A percentile compares a stretch with the other conserved stretches of the same genome.
phyloP scores from a whole-genome alignment of 805 yeast species.

The Dipodascus albidus region DNA sequence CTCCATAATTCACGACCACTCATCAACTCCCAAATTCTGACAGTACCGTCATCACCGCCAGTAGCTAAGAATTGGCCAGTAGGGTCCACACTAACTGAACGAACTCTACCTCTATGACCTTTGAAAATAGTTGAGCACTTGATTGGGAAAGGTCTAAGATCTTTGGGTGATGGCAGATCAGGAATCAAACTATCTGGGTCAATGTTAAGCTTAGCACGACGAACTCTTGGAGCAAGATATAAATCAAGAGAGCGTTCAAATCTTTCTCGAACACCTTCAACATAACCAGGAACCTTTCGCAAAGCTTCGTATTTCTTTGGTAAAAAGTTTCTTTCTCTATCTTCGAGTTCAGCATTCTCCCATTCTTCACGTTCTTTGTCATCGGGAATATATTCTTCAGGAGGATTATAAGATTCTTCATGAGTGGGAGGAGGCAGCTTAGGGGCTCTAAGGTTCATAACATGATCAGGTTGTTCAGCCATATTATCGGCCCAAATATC shows the following conservation, averaged over 20 bases:
- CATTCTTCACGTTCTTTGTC: constrained; percentile 68
- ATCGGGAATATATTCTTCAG: constrained; percentile 79
- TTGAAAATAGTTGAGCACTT: constrained; percentile 69
- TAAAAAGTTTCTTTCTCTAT: constrained; percentile 64
- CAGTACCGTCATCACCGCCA: constrained; percentile 94
- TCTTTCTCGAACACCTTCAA: constrained; percentile 72
- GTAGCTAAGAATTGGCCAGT: constrained; percentile 93
- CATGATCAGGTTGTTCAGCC: constrained; percentile 56
- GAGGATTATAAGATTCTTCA: constrained; percentile 96
- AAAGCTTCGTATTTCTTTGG: constrained; percentile 76
- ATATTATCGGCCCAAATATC: constrained; percentile 79
- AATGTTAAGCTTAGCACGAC: constrained; percentile 79
- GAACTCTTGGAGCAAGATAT: constrained; percentile 91
- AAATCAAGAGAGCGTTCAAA: constrained; percentile 91
- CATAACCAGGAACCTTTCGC: constrained; percentile 90
- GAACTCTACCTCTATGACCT: constrained; percentile 77
- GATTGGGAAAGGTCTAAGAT: constrained; percentile 93
- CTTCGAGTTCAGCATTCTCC: constrained; percentile 59
- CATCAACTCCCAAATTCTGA: constrained; percentile 91
- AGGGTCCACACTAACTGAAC: constrained; percentile 78
- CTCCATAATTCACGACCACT: constrained; percentile 90
- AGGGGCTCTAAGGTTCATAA: constrained; percentile 91
- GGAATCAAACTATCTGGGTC: constrained; percentile 96
- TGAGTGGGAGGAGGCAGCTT: constrained; percentile 92
- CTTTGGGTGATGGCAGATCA: constrained; percentile 93